Evolutionary conservation across 768 basidiomycete species (phyloP), one percentile per base, ranked within the genome.

Genomic region (Candolleomyces efflorescens): DNA sequence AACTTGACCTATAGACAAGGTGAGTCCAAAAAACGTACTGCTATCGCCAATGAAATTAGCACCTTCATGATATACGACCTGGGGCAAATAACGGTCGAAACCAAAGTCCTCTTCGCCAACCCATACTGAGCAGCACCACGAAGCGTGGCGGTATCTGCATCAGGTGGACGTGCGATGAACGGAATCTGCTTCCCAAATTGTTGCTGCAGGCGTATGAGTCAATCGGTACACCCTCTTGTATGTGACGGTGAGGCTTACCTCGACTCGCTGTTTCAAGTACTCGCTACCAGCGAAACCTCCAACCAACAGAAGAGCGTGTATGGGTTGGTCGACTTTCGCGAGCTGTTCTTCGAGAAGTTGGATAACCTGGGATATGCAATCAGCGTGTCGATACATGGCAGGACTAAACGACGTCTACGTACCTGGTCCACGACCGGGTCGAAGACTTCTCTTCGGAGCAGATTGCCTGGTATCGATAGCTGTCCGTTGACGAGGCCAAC

Each of bases 71-170:
- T 82, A 68, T 94, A 95, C 23, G 90, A 86, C 53, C 86, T 81
- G 13, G 92, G 92, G 13, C 84, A 84, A 54, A 94, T 89, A 53
- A 94, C 82, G 46, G 85, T 89, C 18, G 91, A 91, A 10, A 94
- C 92, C 13, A 92, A 79, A 26, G 84, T 77, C 62, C 84, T 78
- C 52, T 85, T 82, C 18, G 90, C 87, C 23, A 94, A 78, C 22
- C 92, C 92, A 69, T 94, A 94, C 67, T 86, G 82, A 36, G 92
- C 92, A n/a, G 89, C 92, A 46, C 92, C 92, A 54, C 92, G 87
- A 56, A 89, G 74, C 1, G 92, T 94, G 2, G 93, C 93, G 13
- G 92, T 93, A 67, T 94, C 93, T 26, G 89, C 86, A 72, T 95
- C 92, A 38, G 85, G 78, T 24, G 93, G 92, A 53, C 93, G 83